Conservation (phyloP, 2,329 filamentous ascomycete genomes). For the Pseudogymnoascus pannorum region DNA sequence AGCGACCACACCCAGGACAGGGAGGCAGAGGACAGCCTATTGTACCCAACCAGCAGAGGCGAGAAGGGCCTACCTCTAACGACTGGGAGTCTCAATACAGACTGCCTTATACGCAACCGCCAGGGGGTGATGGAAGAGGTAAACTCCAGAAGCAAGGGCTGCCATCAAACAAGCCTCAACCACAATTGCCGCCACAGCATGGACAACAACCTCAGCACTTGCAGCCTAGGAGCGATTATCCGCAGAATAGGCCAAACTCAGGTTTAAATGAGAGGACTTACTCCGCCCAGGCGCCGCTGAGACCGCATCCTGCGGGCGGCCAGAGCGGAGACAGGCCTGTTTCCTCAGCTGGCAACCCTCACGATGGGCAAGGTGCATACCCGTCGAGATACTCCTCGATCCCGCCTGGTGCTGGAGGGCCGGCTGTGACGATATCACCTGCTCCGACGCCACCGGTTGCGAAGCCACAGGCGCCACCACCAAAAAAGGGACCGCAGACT, state of each 20-base stretch:
- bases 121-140: background rate
- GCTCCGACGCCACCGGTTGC: background rate
- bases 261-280: background rate
- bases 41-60: background rate
- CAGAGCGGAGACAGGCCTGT: background rate
- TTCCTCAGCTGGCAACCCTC: background rate
- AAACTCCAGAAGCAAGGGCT: background rate
- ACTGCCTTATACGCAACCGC: background rate
- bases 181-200: background rate
- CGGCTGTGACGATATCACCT: background rate
- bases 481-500: conserved; percentile 76
- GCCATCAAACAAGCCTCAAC: background rate
- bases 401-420: background rate
- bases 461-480: conserved; percentile 16
- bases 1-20: background rate
- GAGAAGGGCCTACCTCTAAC: background rate
- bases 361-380: background rate
- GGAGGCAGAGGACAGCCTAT: background rate
- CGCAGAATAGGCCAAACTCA: background rate
- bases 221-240: background rate
- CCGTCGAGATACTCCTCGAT: background rate
- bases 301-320: background rate
- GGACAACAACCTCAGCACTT: background rate
- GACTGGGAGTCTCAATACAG: conserved; percentile 1
- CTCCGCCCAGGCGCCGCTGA: background rate